Percentiles rank a stretch among this genome's conserved stretches.
phyloP scores from a whole-genome alignment of 768 basidiomycete genomes.

The Chalciporus chontae region DNA sequence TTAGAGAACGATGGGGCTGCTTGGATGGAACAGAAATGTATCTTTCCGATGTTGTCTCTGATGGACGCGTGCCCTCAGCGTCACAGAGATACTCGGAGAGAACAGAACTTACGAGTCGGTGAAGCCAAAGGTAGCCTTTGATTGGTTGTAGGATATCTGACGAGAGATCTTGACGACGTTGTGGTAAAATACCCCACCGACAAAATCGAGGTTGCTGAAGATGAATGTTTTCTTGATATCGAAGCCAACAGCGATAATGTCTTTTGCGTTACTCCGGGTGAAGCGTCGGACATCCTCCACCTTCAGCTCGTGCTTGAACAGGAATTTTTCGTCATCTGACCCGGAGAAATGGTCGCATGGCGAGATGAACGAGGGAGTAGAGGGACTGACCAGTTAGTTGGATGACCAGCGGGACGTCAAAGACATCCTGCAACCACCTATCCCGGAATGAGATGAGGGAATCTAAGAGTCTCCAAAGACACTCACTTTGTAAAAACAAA shows the following conservation, averaged over 20 bases:
- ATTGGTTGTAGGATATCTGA: slow-evolving; percentile 89
- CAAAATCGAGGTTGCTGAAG: slow-evolving; percentile 87
- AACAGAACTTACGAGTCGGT: slow-evolving; percentile 76
- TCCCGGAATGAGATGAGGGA: background rate
- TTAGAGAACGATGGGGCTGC: slow-evolving; percentile 96
- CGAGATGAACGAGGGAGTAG: slow-evolving; percentile 8
- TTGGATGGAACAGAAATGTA: slow-evolving; percentile 94
- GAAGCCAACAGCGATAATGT: slow-evolving; percentile 97
- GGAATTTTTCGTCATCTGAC: slow-evolving; percentile 95
- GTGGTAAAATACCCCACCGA: slow-evolving; percentile 91
- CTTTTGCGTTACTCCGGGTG: slow-evolving; percentile 82
- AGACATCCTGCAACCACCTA: slow-evolving; percentile 97
- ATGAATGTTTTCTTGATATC: slow-evolving; percentile 92
- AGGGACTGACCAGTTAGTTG: slow-evolving; percentile 79
- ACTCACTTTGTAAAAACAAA: slow-evolving; percentile 95
- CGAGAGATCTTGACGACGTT: slow-evolving; percentile 92
- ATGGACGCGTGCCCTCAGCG: background rate
- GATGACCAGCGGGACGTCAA: slow-evolving; percentile 89
- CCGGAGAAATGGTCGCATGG: background rate
- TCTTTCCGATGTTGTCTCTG: slow-evolving; percentile 97
- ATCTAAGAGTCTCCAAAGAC: background rate
- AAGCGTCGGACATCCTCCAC: slow-evolving; percentile 84
- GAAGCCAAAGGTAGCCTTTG: slow-evolving; percentile 96
- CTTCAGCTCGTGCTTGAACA: slow-evolving; percentile 94
- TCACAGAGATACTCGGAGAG: background rate